Conservation (phyloP, 139 green algal species). For the Volvox africanus region DNA sequence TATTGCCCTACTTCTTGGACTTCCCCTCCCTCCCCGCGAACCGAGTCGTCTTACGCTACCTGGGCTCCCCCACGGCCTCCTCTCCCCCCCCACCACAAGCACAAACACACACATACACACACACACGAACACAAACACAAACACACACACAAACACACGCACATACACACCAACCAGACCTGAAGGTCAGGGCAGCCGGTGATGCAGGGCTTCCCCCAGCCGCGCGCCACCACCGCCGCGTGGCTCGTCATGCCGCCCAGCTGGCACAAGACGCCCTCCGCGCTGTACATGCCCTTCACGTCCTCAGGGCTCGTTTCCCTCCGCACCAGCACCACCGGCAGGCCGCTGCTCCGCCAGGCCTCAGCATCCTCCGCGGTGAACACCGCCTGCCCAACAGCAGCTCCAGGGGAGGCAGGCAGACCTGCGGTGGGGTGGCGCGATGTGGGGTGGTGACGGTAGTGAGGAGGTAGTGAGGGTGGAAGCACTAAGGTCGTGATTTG, state of each 20-base stretch:
- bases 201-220: slow-evolving; percentile 93
- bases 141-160: background rate
- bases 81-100: no score
- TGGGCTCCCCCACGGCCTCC: no score
- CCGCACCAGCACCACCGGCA: slow-evolving; percentile 81
- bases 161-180: slow-evolving; percentile 48
- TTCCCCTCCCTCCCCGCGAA: no score
- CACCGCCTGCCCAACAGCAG: slow-evolving; percentile 80
- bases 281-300: slow-evolving; percentile 81
- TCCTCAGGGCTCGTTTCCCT: slow-evolving; percentile 91
- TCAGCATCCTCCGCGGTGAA: slow-evolving; percentile 90
- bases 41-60: no score
- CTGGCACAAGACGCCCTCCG: slow-evolving; percentile 86
- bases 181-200: slow-evolving; percentile 80
- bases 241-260: slow-evolving; percentile 92
- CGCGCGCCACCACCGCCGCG: slow-evolving; percentile 90
- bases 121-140: no score
- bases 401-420: slow-evolving; percentile 85
- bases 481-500: background rate
- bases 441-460: background rate
- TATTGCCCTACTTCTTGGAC: no score
- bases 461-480: background rate
- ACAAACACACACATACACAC: no score
- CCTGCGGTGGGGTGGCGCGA: slow-evolving; percentile 38
- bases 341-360: slow-evolving; percentile 66